Base-by-base conservation (phyloP, 768 basidiomycete genomes). In the Lactarius evosmus region DNA sequence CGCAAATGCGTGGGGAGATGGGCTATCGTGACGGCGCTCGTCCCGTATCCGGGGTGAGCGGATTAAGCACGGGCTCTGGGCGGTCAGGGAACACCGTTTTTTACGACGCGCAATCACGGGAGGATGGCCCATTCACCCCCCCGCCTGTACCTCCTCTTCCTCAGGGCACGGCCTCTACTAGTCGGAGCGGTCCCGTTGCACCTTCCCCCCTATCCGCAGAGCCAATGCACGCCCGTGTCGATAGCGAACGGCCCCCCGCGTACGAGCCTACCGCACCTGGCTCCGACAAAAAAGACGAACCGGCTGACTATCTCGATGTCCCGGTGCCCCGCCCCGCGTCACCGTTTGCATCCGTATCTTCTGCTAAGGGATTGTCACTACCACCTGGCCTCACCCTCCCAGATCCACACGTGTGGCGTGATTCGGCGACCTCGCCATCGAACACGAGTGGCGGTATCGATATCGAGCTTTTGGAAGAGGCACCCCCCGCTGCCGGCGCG, bases 401-500 rank as follows among this genome's bases (percentile, higher is more conserved):
- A 14, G 70, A 73, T 34, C 67, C 71, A n/a, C 63, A 65, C 33
- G 68, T 68, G 19, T 78, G 75, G 78, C 74, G 75, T 34, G 74
- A 74, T 55, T 79, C 73, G 66, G 72, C 32, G 11, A 25, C 29
- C 29, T 40, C 51, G 17, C 62, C 52, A 44, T 52, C 11, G 30
- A 70, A 69, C 7, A 51, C 54, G n/a, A 67, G 67, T 44, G 67
- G 67, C 3, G 69, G 63, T 6, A 70, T 85, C 59, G 74, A 79
- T 3, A 80, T 85, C 22, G 87, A 90, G 70, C 70, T 88, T 6
- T 75, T 89, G 17, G 89, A 91, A 65, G 86, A 89, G 36, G 85
- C 79, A 27, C 89, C 89, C 8, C 89, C 89, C 3, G 71, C 71
- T 60, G 84, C 88, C 29, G 79, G 79, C 22, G 82, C 81, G 60